Evolutionary conservation across 2,329 filamentous ascomycete genomes (phyloP), one percentile per base, ranked within the genome.

Genomic region (Thelonectria blattea): DNA sequence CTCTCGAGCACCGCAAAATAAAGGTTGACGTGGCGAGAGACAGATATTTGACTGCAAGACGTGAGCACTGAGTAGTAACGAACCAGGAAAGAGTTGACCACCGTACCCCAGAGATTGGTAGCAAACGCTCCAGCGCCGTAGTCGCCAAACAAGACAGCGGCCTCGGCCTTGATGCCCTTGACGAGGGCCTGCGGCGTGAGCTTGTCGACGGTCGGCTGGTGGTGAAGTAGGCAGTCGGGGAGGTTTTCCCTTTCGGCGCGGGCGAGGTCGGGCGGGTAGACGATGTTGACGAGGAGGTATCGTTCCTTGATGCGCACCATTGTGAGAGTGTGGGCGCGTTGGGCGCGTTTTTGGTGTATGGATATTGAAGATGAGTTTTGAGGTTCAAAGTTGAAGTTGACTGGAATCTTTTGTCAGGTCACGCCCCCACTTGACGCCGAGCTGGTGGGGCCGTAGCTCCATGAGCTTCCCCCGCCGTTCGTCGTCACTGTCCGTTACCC

Each of bases 231-330:
- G 59, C 91, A 81, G 79, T 86, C 75, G 73, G 90, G 75, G 71
- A 83, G 68, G 67, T 77, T 74, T 34, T 73, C 51, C 58, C 74
- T 76, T 61, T 69, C 65, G 48, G 72, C 62, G 61, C 69, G 71
- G 10, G 71, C 64, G 10, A 80, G 64, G 12, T 85, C 79, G 7
- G 87, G 83, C 0, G 93, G 92, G 71, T 97, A 97, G 48, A 98
- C 83, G 66, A 98, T 93, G 74, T 96, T 92, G 63, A 98, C 87
- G n/a, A 98, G 87, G 17, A 99, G 85, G 76, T 99, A 99, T 71
- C 95, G 89, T 77, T 97, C 91, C 78, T 99, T 99, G 68, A 98
- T 87, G 73, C 95, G 92, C 61, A 99, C 95, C 95, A 99, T 97
- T 50, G 37, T 64, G 30, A 48, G 27, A 10, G 15, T 42, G 34